Conservation (phyloP, 768 basidiomycete species). For the Asterophora parasitica region DNA sequence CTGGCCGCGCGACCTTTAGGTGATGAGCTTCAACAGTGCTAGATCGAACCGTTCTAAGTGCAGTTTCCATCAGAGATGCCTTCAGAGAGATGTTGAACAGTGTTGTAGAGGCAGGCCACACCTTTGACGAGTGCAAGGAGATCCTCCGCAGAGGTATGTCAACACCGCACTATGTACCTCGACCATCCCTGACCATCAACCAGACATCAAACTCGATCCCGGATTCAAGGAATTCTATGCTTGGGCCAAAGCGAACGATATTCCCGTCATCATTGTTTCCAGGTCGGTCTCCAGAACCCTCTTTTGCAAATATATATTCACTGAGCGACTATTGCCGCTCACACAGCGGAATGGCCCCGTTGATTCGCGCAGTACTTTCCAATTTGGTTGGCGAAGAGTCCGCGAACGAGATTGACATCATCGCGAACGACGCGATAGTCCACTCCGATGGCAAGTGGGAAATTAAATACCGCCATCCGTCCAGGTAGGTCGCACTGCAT, state of each 20-base stretch:
- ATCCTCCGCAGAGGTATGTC: slow-evolving; percentile 63
- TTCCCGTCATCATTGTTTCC: slow-evolving; percentile 92
- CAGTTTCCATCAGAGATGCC: slow-evolving; percentile 55
- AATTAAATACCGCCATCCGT: slow-evolving; percentile 85
- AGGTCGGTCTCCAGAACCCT: slow-evolving; percentile 43
- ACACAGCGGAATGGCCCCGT: slow-evolving; percentile 84
- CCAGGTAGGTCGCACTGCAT: slow-evolving; percentile 51
- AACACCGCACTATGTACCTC: neutral
- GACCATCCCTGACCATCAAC: slow-evolving; percentile 6
- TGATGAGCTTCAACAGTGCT: slow-evolving; percentile 22
- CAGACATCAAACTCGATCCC: slow-evolving; percentile 81
- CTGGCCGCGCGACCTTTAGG: slow-evolving; percentile 70
- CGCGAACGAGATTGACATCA: slow-evolving; percentile 77
- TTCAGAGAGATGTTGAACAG: slow-evolving; percentile 86
- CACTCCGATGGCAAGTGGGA: slow-evolving; percentile 67
- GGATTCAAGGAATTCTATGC: slow-evolving; percentile 86
- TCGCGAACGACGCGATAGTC: slow-evolving; percentile 84
- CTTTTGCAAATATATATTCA: neutral
- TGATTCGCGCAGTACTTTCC: slow-evolving; percentile 87
- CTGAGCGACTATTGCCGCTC: neutral
- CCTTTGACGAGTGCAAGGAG: slow-evolving; percentile 83
- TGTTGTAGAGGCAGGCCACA: slow-evolving; percentile 66
- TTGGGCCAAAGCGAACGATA: slow-evolving; percentile 75
- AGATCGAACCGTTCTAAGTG: neutral
- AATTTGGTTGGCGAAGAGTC: slow-evolving; percentile 72